phyloP scores from a whole-genome alignment of 2,329 filamentous ascomycete genomes.

The Calonectria montana region DNA sequence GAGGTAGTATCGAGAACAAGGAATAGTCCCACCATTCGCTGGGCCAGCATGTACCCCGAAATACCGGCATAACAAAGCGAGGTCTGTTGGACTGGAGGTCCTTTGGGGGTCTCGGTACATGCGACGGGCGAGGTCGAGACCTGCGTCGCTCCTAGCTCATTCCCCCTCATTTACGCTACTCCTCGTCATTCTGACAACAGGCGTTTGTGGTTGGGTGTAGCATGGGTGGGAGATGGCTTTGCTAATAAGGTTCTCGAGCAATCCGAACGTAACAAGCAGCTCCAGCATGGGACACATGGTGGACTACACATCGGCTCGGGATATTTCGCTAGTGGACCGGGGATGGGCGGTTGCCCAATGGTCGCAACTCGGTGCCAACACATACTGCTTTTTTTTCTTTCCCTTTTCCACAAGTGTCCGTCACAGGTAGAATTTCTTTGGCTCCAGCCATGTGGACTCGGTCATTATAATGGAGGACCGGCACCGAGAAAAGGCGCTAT shows the following conservation, averaged over 20 bases:
- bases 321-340: slow-evolving; percentile 38
- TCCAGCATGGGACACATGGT: slow-evolving; percentile 28
- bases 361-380: slow-evolving; percentile 27
- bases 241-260: slow-evolving; percentile 28
- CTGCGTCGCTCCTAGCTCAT: background rate
- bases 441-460: slow-evolving; percentile 19
- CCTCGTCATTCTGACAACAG: slow-evolving; percentile 20
- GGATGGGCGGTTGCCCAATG: slow-evolving; percentile 31
- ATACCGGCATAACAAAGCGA: background rate
- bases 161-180: slow-evolving; percentile 23
- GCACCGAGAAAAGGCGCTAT: background rate
- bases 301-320: slow-evolving; percentile 35
- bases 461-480: slow-evolving; percentile 6
- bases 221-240: background rate
- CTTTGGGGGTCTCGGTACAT: background rate
- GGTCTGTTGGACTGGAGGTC: background rate
- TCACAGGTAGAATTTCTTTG: slow-evolving; percentile 19
- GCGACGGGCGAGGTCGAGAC: background rate
- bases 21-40: slow-evolving; percentile 1
- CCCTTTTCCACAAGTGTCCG: slow-evolving; percentile 9
- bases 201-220: slow-evolving; percentile 4
- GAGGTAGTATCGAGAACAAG: slow-evolving; percentile 17
- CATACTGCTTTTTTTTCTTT: slow-evolving; percentile 20
- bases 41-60: background rate
- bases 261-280: slow-evolving; percentile 14